Evolutionary conservation across 192 early-diverging fungal species (phyloP).

Genomic region (Podochytrium sp.): DNA sequence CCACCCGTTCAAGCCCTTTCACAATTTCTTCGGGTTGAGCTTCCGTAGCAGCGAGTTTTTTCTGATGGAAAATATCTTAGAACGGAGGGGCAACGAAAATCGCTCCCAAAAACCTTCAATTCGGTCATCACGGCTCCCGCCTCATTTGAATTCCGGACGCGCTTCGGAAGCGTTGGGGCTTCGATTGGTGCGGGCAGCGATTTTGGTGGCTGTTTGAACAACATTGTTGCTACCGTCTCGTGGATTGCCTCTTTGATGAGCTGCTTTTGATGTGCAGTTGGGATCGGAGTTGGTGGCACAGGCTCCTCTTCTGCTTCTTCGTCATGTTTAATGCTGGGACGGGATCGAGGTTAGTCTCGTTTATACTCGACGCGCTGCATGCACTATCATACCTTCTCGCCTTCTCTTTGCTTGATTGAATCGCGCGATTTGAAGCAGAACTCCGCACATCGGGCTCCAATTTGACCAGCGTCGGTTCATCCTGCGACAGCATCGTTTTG

Average conservation of each 20-base stretch:
- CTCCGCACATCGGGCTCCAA: no score
- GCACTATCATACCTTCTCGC: no score
- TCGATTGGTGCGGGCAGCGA: background rate
- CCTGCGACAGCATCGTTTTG: background rate
- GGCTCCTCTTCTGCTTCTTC: background rate
- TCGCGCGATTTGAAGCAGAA: no score
- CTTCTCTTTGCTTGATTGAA: no score
- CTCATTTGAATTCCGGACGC: background rate
- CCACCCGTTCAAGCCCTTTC: background rate
- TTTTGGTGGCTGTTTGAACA: background rate
- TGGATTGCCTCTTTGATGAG: constrained; percentile 6
- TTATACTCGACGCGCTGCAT: no score
- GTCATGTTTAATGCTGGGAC: no score
- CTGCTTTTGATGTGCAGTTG: constrained; percentile 3
- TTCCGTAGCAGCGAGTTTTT: background rate
- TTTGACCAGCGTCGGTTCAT: no score
- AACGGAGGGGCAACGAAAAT: no score
- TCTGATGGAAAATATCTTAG: no score
- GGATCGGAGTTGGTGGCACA: background rate
- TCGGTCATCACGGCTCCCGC: background rate
- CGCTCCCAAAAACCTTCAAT: constrained; percentile 1
- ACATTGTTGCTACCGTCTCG: constrained; percentile 18
- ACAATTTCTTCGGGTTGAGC: background rate
- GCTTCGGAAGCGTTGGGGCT: background rate
- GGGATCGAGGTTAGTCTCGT: no score